These are phyloP conservation scores for Sideroxylon spinosum DNA, from an alignment of 179 eudicot species.

Conservation along the genomic window DNA sequence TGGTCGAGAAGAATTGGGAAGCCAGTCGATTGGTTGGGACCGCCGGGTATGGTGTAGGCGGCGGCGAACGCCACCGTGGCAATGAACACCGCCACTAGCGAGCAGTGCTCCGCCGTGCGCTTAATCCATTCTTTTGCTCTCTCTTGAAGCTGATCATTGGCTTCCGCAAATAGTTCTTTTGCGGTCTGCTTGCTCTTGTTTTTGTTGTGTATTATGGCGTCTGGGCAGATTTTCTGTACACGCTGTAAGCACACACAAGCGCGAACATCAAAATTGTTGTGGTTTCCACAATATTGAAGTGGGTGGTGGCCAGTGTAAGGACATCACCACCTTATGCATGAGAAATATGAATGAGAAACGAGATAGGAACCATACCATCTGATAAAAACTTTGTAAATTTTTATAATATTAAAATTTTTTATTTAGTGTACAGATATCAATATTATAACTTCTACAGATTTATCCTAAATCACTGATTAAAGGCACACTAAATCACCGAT, in stretches of 20 bases:
- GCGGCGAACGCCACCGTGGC: slow-evolving; percentile 25
- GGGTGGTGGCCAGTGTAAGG: no score
- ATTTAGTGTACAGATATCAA: no score
- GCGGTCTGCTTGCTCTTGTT: slow-evolving; percentile 8
- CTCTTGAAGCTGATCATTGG: not conserved
- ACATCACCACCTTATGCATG: no score
- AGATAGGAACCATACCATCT: no score
- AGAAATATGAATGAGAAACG: no score
- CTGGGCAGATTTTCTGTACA: not conserved
- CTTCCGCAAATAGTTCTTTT: slow-evolving; percentile 5
- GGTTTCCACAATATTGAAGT: no score
- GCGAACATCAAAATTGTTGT: no score
- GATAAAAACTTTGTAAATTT: no score
- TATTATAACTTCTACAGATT: no score
- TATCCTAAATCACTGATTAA: no score
- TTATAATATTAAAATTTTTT: no score
- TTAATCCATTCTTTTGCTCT: slow-evolving; percentile 16
- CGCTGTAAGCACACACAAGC: not conserved
- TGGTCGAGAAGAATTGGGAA: not conserved
- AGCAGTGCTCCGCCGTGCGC: slow-evolving; percentile 17
- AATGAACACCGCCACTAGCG: slow-evolving; percentile 21
- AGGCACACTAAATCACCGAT: no score
- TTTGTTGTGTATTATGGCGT: not conserved
- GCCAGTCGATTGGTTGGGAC: not conserved
- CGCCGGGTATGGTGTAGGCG: slow-evolving; percentile 25